These are phyloP conservation scores for Fusarium sp. DNA, from an alignment of 2,329 filamentous ascomycete genomes.

Conservation along the genomic window DNA sequence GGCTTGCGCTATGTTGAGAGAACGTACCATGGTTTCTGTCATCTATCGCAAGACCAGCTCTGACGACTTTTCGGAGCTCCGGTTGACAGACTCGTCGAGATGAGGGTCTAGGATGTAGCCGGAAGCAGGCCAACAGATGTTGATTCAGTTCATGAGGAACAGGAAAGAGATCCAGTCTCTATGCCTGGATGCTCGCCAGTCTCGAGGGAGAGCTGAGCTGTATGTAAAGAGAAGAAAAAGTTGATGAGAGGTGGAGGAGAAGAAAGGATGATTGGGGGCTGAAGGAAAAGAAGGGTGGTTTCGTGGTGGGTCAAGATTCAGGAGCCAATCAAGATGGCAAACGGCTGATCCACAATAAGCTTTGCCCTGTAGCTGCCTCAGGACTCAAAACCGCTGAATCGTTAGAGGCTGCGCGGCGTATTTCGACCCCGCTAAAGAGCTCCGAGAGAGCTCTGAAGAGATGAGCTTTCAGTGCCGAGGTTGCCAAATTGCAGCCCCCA, in stretches of 20 bases:
- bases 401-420: not conserved
- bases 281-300: conserved; percentile 38
- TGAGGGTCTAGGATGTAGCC: conserved; percentile 30
- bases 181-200: conserved; percentile 17
- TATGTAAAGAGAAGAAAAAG: conserved; percentile 28
- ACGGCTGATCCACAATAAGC: conserved; percentile 12
- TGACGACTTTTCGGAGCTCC: conserved; percentile 26
- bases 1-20: conserved; percentile 20
- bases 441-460: not conserved
- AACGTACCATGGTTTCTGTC: conserved; percentile 40
- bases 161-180: conserved; percentile 40
- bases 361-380: conserved; percentile 33
- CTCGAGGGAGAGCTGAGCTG: conserved; percentile 17
- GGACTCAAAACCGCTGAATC: conserved; percentile 18
- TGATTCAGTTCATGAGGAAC: conserved; percentile 39
- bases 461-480: not conserved
- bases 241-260: conserved; percentile 37
- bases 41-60: conserved; percentile 10
- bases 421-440: not conserved
- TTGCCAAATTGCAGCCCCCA: not conserved
- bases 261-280: conserved; percentile 42
- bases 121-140: conserved; percentile 25
- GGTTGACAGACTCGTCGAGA: conserved; percentile 10
- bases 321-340: conserved; percentile 34
- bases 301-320: conserved; percentile 37